Percentiles rank a stretch among this genome's conserved stretches.
phyloP scores from a whole-genome alignment of 495 filamentous ascomycete genomes.

The Trichodelitschia bisporula region DNA sequence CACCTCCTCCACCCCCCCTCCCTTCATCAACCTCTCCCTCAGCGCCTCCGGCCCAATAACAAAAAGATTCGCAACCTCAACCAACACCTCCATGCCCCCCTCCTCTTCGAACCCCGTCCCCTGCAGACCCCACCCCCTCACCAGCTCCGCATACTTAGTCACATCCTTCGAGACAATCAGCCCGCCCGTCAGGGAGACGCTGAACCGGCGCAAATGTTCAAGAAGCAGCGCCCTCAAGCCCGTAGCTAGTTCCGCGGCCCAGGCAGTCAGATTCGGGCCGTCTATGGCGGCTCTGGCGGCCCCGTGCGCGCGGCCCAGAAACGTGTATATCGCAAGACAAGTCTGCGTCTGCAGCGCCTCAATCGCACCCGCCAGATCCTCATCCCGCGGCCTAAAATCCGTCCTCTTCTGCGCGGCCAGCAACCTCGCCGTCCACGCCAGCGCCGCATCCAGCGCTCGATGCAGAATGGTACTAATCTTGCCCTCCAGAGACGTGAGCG shows the following conservation, averaged over 20 bases:
- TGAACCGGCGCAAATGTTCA: constrained; percentile 84
- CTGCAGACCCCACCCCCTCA: constrained; percentile 40
- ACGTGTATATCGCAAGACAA: constrained; percentile 51
- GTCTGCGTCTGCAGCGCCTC: constrained; percentile 73
- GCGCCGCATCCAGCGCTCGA: constrained; percentile 56
- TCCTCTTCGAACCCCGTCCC: constrained; percentile 34
- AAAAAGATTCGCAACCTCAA: constrained; percentile 90
- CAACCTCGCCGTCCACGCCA: constrained; percentile 53
- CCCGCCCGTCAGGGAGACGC: constrained; percentile 71
- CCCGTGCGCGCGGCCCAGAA: constrained; percentile 38
- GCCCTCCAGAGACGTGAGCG: constrained; percentile 56
- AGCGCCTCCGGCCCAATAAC: constrained; percentile 82
- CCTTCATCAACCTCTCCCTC: constrained; percentile 41
- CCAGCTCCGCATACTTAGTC: constrained; percentile 61
- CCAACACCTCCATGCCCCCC: constrained; percentile 52
- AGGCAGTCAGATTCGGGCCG: constrained; percentile 46
- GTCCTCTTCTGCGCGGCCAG: constrained; percentile 66
- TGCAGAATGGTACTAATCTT: constrained; percentile 75
- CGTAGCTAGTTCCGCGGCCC: constrained; percentile 66
- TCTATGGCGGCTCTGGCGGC: constrained; percentile 35
- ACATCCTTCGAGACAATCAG: constrained; percentile 94
- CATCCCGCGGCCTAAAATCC: constrained; percentile 81
- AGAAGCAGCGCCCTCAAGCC: constrained; percentile 54
- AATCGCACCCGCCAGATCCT: constrained; percentile 34
- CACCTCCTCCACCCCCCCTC: constrained; percentile 25